phyloP scores from a whole-genome alignment of 345 rosid species.

The Citrus hindsii region DNA sequence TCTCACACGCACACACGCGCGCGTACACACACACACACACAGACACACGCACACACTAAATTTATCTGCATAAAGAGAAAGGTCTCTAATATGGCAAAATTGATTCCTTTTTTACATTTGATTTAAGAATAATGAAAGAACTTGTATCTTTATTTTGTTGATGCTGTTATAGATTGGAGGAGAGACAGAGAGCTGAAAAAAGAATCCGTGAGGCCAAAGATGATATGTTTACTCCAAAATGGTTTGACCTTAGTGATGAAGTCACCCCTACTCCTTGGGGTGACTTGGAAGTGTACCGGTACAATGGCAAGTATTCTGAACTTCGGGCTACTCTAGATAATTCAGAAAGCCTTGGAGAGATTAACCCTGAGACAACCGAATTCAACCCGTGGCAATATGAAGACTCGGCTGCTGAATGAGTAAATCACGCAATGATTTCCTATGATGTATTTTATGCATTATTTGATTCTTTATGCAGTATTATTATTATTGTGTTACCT shows the following conservation, averaged over 20 bases:
- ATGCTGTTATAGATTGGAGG: conserved; percentile 39
- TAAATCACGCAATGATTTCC: neutral
- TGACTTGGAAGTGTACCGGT: conserved; percentile 70
- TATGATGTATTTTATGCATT: conserved; percentile 1
- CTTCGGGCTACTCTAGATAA: conserved; percentile 48
- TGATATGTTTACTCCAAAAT: conserved; percentile 55
- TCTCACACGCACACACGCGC: neutral
- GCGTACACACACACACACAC: neutral
- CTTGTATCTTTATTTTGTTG: neutral
- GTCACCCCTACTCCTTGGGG: conserved; percentile 85
- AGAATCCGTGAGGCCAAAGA: conserved; percentile 59
- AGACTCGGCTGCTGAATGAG: conserved; percentile 27
- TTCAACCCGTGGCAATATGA: conserved; percentile 81
- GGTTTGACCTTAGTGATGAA: conserved; percentile 66
- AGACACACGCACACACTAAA: neutral
- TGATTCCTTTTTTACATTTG: neutral
- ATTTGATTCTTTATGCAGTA: neutral
- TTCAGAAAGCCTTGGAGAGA: conserved; percentile 35
- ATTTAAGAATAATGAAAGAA: neutral
- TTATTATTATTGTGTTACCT: neutral
- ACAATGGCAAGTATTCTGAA: conserved; percentile 64
- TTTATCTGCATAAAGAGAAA: neutral
- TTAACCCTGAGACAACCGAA: conserved; percentile 30
- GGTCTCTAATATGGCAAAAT: neutral
- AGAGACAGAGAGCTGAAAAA: conserved; percentile 83